A percentile compares a stretch with the other conserved stretches of the same genome.
phyloP scores from a whole-genome alignment of 352 stramenopile species.

The Phytophthora multivora region DNA sequence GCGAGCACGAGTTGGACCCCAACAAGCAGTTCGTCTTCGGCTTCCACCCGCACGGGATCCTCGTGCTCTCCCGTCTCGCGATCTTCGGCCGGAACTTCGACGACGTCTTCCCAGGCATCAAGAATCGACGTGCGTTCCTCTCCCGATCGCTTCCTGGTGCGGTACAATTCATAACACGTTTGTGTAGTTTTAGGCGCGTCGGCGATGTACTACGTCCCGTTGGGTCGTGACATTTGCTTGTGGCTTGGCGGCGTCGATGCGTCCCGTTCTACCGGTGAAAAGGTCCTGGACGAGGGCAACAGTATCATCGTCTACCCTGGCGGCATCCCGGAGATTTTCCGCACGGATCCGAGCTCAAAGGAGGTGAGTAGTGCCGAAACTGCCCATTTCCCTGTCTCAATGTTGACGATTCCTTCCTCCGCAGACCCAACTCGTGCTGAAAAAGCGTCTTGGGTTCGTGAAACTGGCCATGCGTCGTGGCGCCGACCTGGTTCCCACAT shows the following conservation, averaged over 20 bases:
- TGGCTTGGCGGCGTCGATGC: constrained; percentile 54
- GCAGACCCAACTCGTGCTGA: constrained; percentile 40
- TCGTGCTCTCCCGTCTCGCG: constrained; percentile 48
- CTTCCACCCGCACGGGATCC: constrained; percentile 56
- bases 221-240: constrained; percentile 57
- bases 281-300: constrained; percentile 36
- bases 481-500: constrained; percentile 42
- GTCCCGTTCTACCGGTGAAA: constrained; percentile 36
- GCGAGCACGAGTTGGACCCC: constrained; percentile 37
- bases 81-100: constrained; percentile 49
- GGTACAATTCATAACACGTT: background rate
- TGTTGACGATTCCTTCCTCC: no score
- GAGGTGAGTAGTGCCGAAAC: no score
- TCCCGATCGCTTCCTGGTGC: background rate
- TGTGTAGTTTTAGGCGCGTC: constrained; percentile 48
- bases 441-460: constrained; percentile 45
- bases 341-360: constrained; percentile 23
- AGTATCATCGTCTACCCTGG: constrained; percentile 50
- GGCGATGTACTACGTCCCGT: constrained; percentile 60
- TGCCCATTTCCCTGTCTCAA: no score
- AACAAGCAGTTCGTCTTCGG: constrained; percentile 53
- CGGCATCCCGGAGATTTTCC: constrained; percentile 47
- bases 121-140: constrained; percentile 12
- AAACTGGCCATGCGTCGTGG: constrained; percentile 44
- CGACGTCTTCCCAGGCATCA: constrained; percentile 33